Evolutionary conservation across 768 basidiomycete species (phyloP).

Genomic region (Lentinula sp.): DNA sequence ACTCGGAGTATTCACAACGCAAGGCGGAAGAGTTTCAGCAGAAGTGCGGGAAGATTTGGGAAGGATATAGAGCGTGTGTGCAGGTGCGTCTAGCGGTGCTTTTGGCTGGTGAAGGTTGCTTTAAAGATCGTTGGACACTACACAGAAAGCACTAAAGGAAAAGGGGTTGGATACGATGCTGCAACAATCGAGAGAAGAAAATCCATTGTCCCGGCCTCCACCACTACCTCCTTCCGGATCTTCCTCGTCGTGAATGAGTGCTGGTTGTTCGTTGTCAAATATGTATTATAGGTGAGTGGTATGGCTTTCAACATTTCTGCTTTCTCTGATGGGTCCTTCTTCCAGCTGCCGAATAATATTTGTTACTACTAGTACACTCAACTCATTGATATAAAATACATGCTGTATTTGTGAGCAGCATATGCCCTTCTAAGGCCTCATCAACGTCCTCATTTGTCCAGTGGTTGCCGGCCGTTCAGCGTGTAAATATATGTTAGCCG

Average conservation of each 20-base stretch:
- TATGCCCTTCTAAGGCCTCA: no score
- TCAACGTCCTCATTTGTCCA: not conserved
- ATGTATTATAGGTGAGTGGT: not conserved
- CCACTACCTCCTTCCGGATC: constrained; percentile 23
- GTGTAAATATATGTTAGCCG: not conserved
- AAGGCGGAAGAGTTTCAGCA: constrained; percentile 87
- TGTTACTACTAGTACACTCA: not conserved
- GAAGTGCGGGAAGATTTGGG: constrained; percentile 82
- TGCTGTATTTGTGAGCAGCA: not conserved
- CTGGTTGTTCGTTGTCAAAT: not conserved
- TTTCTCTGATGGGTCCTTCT: not conserved
- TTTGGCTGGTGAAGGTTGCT: not conserved
- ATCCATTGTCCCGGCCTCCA: constrained; percentile 62
- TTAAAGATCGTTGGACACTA: not conserved
- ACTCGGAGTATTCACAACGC: constrained; percentile 56
- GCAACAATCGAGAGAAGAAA: constrained; percentile 74
- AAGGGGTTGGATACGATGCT: constrained; percentile 73
- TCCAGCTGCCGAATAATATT: not conserved
- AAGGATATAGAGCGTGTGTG: constrained; percentile 73
- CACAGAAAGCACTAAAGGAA: constrained; percentile 72
- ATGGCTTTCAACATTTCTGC: not conserved
- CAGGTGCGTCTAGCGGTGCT: constrained; percentile 48
- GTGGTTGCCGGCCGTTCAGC: no score
- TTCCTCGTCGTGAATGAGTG: not conserved
- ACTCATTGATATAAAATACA: not conserved